These are phyloP conservation scores for Candida michaelii DNA, from an alignment of 805 yeast species.

Conservation along the genomic window DNA sequence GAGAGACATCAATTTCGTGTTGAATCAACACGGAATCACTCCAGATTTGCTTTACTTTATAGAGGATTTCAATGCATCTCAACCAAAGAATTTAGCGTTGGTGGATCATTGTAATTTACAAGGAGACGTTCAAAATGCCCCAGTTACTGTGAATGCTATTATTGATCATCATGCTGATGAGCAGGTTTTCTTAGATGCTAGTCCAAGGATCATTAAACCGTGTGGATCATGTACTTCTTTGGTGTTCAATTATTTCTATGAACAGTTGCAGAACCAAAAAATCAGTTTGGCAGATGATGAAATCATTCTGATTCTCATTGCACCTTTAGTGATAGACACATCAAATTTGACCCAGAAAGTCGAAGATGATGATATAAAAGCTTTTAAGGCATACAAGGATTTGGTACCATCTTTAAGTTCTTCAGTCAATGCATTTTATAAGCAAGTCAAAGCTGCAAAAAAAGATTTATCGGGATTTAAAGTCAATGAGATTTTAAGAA, in stretches of 20 bases:
- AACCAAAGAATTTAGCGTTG: constrained; percentile 47
- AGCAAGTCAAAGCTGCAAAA: constrained; percentile 48
- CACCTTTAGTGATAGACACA: constrained; percentile 80
- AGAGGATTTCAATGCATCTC: constrained; percentile 56
- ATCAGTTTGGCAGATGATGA: constrained; percentile 25
- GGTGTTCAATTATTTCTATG: constrained; percentile 63
- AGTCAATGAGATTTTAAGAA: constrained; percentile 62
- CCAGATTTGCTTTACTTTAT: constrained; percentile 54
- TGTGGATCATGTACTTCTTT: constrained; percentile 82
- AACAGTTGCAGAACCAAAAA: constrained; percentile 16
- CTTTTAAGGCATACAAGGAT: constrained; percentile 37
- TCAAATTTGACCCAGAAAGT: constrained; percentile 63
- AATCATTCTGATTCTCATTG: constrained; percentile 49
- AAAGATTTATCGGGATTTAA: constrained; percentile 61
- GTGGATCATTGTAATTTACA: constrained; percentile 84
- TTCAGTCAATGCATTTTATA: constrained; percentile 3
- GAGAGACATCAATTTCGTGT: constrained; percentile 63
- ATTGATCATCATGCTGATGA: constrained; percentile 91
- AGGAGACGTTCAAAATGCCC: constrained; percentile 37
- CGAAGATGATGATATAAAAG: constrained; percentile 55
- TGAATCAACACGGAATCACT: constrained; percentile 48
- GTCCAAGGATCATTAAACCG: constrained; percentile 60
- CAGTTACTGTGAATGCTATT: constrained; percentile 39
- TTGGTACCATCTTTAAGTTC: background rate
- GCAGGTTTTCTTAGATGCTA: constrained; percentile 42